Evolutionary conservation across 371 early-diverging fungal genomes (phyloP).

Genomic region (Apophysomyces elegans): DNA sequence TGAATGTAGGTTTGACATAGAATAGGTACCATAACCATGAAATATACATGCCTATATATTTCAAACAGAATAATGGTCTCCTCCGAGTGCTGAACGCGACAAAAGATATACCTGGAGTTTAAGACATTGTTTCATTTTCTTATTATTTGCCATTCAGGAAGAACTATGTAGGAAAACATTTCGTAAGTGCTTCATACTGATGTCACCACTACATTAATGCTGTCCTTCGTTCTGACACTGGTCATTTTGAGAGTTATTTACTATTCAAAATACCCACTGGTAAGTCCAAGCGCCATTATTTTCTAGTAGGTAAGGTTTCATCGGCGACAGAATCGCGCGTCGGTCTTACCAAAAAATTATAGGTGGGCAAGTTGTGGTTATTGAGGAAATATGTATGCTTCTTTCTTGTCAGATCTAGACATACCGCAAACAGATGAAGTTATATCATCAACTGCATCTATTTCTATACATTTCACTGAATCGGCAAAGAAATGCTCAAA

Average conservation of each 20-base stretch:
- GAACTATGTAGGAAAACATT: conserved; percentile 2
- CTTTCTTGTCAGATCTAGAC: neutral
- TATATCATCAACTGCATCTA: too few species aligned
- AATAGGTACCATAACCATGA: too few species aligned
- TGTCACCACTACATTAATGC: conserved; percentile 8
- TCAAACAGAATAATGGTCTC: too few species aligned
- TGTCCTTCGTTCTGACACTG: conserved; percentile 24
- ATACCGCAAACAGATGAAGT: too few species aligned
- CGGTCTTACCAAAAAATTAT: conserved; percentile 3
- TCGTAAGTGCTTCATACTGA: neutral
- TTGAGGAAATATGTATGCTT: neutral
- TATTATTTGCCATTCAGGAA: too few species aligned
- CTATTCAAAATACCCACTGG: conserved; percentile 36
- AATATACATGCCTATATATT: too few species aligned
- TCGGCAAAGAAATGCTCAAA: too few species aligned
- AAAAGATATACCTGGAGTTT: too few species aligned
- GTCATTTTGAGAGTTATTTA: conserved; percentile 37
- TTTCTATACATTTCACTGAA: too few species aligned
- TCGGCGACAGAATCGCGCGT: neutral
- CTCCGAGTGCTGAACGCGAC: too few species aligned
- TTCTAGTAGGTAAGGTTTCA: conserved; percentile 30
- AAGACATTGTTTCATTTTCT: too few species aligned
- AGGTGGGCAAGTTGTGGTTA: conserved; percentile 4
- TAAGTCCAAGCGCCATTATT: conserved; percentile 32
- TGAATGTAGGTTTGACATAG: too few species aligned